phyloP scores from a whole-genome alignment of 768 basidiomycete species.

The Lactarius hatsudake region DNA sequence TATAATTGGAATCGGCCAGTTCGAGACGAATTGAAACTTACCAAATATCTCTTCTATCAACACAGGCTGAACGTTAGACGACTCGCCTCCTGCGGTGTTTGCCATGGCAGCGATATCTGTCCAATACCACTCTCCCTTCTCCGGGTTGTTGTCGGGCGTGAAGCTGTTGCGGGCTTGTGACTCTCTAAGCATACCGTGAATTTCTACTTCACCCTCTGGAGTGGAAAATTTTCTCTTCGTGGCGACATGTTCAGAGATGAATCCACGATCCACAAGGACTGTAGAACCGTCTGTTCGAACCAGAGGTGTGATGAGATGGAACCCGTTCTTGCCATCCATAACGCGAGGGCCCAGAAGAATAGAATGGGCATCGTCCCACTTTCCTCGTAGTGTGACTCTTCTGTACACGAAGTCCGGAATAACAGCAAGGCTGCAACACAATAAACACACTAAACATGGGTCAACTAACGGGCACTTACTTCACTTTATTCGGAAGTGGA shows the following conservation, averaged over 20 bases:
- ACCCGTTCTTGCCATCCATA: conserved; percentile 85
- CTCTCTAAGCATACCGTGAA: conserved; percentile 85
- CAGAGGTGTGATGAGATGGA: conserved; percentile 85
- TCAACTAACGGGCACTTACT: conserved; percentile 51
- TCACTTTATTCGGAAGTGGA: conserved; percentile 75
- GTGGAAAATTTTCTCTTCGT: conserved; percentile 35
- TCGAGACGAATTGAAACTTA: conserved; percentile 38
- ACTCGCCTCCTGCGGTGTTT: conserved; percentile 68
- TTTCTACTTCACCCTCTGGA: conserved; percentile 58
- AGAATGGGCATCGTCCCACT: conserved; percentile 72
- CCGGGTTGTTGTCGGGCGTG: conserved; percentile 85
- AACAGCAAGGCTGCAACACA: conserved; percentile 52
- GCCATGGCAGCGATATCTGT: conserved; percentile 81
- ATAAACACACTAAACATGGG: conserved; percentile 27
- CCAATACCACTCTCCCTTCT: conserved; percentile 89
- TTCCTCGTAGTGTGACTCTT: conserved; percentile 74
- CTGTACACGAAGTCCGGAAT: conserved; percentile 89
- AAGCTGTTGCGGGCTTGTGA: conserved; percentile 73
- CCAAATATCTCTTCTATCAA: conserved; percentile 90
- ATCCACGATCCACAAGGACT: conserved; percentile 90
- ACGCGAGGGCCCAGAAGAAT: conserved; percentile 85
- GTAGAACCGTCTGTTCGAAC: conserved; percentile 77
- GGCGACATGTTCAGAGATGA: conserved; percentile 62
- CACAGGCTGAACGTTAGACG: conserved; percentile 77
- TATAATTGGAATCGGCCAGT: conserved; percentile 7